These are phyloP conservation scores for Paecilomyces sp. DNA, from an alignment of 2,329 filamentous ascomycete species.

Conservation along the genomic window DNA sequence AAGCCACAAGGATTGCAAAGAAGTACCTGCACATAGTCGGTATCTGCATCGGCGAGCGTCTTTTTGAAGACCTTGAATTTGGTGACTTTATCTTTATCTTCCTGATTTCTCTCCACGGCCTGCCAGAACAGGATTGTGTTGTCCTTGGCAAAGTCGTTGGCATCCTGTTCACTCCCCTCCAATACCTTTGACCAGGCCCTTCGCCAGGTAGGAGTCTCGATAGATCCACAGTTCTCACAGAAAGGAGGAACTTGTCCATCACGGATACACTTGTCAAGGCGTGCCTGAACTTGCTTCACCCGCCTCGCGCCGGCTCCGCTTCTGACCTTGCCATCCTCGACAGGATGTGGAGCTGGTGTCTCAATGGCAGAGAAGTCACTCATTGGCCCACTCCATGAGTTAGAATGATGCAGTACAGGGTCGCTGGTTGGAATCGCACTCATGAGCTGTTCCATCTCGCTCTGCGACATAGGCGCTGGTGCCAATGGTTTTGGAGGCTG, in stretches of 20 bases:
- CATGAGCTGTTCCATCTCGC: conserved; percentile 24
- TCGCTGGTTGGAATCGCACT: conserved; percentile 44
- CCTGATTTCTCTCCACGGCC: conserved; percentile 54
- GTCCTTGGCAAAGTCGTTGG: conserved; percentile 66
- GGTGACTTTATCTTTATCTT: conserved; percentile 56
- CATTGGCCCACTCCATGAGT: conserved; percentile 39
- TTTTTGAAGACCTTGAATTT: conserved; percentile 72
- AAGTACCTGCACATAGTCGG: conserved; percentile 64
- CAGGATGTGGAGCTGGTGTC: conserved; percentile 20
- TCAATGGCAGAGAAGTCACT: conserved; percentile 38
- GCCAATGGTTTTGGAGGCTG: conserved; percentile 29
- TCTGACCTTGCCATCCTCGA: conserved; percentile 31
- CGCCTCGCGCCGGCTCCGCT: conserved; percentile 54
- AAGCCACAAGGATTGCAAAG: conserved; percentile 96
- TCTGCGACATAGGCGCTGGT: conserved; percentile 29
- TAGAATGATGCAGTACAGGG: conserved; percentile 36
- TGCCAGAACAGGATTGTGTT: conserved; percentile 70
- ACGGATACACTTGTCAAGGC: conserved; percentile 54
- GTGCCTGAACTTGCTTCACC: conserved; percentile 56
- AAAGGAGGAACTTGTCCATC: conserved; percentile 79
- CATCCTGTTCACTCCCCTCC: conserved; percentile 60
- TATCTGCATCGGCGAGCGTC: conserved; percentile 58
- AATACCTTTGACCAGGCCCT: conserved; percentile 80
- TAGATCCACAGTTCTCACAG: conserved; percentile 87
- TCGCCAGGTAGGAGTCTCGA: conserved; percentile 94